A percentile compares a stretch with the other conserved stretches of the same genome.
Conservation (phyloP, 352 stramenopile species). For the Elongisporangium undulatum region DNA sequence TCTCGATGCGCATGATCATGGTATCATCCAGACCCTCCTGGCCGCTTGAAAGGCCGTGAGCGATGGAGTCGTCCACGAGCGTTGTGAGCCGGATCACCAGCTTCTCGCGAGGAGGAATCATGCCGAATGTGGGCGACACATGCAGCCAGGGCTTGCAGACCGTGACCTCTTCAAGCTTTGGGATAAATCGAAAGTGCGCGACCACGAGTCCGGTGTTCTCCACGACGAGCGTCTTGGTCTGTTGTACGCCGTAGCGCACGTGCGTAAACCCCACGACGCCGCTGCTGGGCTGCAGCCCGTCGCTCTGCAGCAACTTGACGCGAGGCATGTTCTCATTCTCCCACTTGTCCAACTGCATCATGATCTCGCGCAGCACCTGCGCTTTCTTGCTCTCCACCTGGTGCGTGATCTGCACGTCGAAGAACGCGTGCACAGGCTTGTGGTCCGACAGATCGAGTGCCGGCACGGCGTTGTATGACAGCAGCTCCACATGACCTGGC, state of each 20-base stretch:
- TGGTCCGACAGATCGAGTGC: conserved; percentile 97
- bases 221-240: conserved; percentile 60
- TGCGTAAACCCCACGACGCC: conserved; percentile 62
- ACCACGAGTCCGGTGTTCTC: conserved; percentile 93
- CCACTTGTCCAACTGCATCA: conserved; percentile 93
- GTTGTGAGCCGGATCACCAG: conserved; percentile 91
- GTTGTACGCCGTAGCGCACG: conserved; percentile 59
- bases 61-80: conserved; percentile 86
- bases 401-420: conserved; percentile 91
- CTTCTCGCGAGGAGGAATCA: conserved; percentile 78
- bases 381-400: conserved; percentile 89
- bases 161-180: conserved; percentile 78
- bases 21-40: conserved; percentile 95
- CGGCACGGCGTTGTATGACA: conserved; percentile 87
- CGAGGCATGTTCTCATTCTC: conserved; percentile 96
- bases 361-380: conserved; percentile 91
- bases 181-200: conserved; percentile 93
- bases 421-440: conserved; percentile 95
- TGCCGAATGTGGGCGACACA: conserved; percentile 85
- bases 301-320: conserved; percentile 70
- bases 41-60: conserved; percentile 86
- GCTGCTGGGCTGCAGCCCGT: conserved; percentile 32
- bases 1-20: conserved; percentile 95
- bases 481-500: conserved; percentile 40
- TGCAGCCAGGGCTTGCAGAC: conserved; percentile 93